Evolutionary conservation across 305 asterid genomes (phyloP).

Genomic region (Plantago lanceolata): DNA sequence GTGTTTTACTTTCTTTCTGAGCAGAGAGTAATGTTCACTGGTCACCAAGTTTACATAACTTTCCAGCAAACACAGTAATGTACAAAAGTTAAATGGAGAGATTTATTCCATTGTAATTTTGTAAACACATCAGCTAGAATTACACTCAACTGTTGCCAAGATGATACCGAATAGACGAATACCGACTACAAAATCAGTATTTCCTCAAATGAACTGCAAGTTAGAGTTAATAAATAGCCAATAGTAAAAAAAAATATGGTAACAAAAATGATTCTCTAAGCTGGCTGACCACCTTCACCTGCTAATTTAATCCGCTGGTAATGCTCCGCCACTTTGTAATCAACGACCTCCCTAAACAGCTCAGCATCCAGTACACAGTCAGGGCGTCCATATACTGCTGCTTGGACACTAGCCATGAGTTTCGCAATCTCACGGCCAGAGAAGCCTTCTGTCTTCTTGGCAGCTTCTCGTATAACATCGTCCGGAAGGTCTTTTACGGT

Average conservation of each 20-base stretch:
- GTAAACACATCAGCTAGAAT: neutral
- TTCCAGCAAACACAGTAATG: no score
- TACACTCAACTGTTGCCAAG: neutral
- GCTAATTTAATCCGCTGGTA: slow-evolving; percentile 72
- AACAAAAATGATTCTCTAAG: slow-evolving; percentile 4
- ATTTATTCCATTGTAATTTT: no score
- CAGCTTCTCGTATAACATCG: slow-evolving; percentile 66
- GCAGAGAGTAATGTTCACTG: no score
- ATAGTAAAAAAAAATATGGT: neutral
- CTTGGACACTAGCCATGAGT: slow-evolving; percentile 92
- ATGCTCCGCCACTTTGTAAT: slow-evolving; percentile 83
- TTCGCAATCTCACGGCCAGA: slow-evolving; percentile 96
- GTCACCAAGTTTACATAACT: neutral
- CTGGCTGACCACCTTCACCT: slow-evolving; percentile 33
- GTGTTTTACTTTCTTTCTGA: no score
- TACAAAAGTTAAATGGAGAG: no score
- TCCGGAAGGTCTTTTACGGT: slow-evolving; percentile 59
- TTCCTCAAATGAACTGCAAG: neutral
- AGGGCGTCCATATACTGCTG: slow-evolving; percentile 80
- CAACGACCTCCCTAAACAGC: slow-evolving; percentile 69
- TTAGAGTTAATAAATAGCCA: neutral
- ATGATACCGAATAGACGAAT: neutral
- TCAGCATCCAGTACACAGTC: slow-evolving; percentile 66
- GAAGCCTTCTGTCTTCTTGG: slow-evolving; percentile 66
- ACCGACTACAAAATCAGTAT: neutral